Evolutionary conservation across 495 filamentous ascomycete genomes (phyloP), one percentile per base, ranked within the genome.

Genomic region (Podospora australis): DNA sequence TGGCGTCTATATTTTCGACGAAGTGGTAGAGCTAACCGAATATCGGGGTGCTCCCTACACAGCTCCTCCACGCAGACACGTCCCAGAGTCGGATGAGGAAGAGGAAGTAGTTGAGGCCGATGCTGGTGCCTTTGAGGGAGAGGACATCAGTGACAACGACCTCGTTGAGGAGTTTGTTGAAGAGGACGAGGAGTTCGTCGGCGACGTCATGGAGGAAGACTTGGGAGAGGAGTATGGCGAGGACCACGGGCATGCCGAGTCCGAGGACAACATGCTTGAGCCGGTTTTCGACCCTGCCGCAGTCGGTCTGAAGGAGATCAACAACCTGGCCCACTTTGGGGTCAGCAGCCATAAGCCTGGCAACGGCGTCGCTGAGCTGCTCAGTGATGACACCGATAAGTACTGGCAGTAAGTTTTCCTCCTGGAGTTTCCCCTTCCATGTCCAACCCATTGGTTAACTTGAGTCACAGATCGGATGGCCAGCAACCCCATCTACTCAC

Each of bases 401-500:
- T 97, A 88, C 74, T 98, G 92, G 92, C 92, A 97, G 78, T 80
- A 69, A 51, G 77, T 58, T 35, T 9, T 46, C 21, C 20, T 4
- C 45, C 32, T 17, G 14, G 13, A 16, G n/a, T 41, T 10, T 9
- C 4, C 1, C 10, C 17, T 26, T 38, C 17, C 21, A 13, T 25
- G 11, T 39, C 7, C 32, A 20, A 14, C 25, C n/a, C 14, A 6
- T 21, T 25, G 1, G 6, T 25, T 26, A 10, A 26, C 28, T 38
- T 17, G 16, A 19, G 52, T 61, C 14, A 64, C 49, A 45, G 79
- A 66, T 95, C 88, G 13, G 94, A 97, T 64, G 94, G 92, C 1
- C 90, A 91, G 4, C 92, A 98, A 58, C 92, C 92, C 11, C 92
- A 98, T 54, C 79, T 81, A n/a, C 77, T 98, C 20, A 95, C 86